Evolutionary conservation across 2,329 filamentous ascomycete genomes (phyloP).

Genomic region (Celoporthe dispersa): DNA sequence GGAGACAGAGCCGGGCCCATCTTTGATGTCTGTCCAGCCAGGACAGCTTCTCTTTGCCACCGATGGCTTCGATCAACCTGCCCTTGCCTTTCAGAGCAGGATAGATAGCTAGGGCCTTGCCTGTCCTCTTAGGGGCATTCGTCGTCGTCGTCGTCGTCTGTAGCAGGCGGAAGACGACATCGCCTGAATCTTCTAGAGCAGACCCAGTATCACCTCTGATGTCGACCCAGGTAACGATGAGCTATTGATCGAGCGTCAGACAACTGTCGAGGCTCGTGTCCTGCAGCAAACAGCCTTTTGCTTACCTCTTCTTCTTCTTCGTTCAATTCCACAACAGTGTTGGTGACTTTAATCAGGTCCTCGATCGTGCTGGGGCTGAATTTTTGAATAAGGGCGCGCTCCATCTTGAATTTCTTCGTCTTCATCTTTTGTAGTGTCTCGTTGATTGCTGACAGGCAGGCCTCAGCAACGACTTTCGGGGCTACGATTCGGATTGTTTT

Average conservation of each 20-base stretch:
- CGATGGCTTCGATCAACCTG: constrained; percentile 39
- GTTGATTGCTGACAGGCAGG: constrained; percentile 42
- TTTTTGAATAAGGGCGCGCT: constrained; percentile 34
- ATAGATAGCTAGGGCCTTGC: constrained; percentile 33
- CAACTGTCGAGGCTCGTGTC: background rate
- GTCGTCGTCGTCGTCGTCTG: constrained; percentile 41
- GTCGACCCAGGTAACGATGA: constrained; percentile 50
- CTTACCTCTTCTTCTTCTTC: constrained; percentile 33
- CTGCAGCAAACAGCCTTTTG: background rate
- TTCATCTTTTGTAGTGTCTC: constrained; percentile 36
- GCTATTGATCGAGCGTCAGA: constrained; percentile 25
- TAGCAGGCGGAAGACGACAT: constrained; percentile 53
- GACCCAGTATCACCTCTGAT: constrained; percentile 30
- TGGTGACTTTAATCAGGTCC: constrained; percentile 45
- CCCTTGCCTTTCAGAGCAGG: constrained; percentile 29
- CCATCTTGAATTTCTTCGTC: constrained; percentile 34
- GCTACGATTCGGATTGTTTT: constrained; percentile 42
- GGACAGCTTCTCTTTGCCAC: constrained; percentile 38
- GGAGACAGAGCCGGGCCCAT: constrained; percentile 40
- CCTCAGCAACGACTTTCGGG: constrained; percentile 41
- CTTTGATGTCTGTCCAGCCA: constrained; percentile 43
- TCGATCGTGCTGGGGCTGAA: constrained; percentile 38
- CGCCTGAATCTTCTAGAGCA: constrained; percentile 45
- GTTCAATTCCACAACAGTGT: constrained; percentile 44
- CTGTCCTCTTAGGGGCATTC: constrained; percentile 33